Conservation (phyloP, 495 filamentous ascomycete species). For the Neurospora tetrasperma region DNA sequence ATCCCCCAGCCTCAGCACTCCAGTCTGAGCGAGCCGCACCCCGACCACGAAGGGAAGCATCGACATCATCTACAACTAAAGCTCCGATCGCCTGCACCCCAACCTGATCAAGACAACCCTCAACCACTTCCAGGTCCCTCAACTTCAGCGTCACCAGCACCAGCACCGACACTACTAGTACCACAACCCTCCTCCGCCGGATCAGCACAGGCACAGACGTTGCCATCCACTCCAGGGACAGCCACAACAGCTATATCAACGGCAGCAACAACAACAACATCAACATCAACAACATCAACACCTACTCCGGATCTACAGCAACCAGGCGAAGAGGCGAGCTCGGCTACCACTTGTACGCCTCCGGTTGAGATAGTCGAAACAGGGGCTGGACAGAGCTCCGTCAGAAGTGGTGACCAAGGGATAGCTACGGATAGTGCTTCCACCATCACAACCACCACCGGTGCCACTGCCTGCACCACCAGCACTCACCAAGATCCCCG, state of each 20-base stretch:
- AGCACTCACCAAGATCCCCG: background rate
- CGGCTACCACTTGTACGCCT: slow-evolving; percentile 4
- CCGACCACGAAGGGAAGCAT: slow-evolving; percentile 8
- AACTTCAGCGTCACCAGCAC: background rate
- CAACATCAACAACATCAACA: background rate
- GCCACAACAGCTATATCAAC: slow-evolving; percentile 6
- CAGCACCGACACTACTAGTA: background rate
- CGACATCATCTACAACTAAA: slow-evolving; percentile 8
- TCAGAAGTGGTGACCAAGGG: slow-evolving; percentile 12
- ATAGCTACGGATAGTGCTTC: slow-evolving; percentile 9
- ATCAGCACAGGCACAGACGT: slow-evolving; percentile 4
- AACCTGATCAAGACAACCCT: slow-evolving; percentile 6
- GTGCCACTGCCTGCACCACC: background rate
- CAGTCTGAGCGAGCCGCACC: slow-evolving; percentile 19
- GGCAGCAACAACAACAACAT: background rate
- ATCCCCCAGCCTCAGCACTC: slow-evolving; percentile 18
- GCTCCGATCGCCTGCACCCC: background rate
- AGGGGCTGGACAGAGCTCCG: slow-evolving; percentile 5
- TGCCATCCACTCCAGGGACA: slow-evolving; percentile 3
- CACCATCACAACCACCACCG: slow-evolving; percentile 2
- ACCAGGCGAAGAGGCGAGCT: background rate
- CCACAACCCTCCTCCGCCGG: background rate
- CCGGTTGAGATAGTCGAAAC: slow-evolving; percentile 5
- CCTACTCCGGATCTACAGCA: background rate
- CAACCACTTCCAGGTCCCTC: background rate